These are phyloP conservation scores for Fragilariopsis cylindrus DNA, from an alignment of 108 stramenopile genomes.

Conservation along the genomic window DNA sequence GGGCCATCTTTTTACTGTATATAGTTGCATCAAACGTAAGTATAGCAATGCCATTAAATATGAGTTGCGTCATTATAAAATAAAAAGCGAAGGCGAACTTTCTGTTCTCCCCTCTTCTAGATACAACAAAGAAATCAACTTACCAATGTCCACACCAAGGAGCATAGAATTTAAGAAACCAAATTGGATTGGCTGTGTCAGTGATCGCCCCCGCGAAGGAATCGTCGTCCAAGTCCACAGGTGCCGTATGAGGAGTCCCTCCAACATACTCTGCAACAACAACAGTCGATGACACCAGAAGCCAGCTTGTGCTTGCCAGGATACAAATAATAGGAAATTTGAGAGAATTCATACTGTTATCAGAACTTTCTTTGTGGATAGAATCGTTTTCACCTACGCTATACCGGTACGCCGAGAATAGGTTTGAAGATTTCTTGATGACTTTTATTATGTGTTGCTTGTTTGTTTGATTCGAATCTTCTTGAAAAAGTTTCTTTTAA, in stretches of 20 bases:
- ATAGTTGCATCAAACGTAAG: slow-evolving; percentile 39
- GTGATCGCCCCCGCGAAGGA: slow-evolving; percentile 51
- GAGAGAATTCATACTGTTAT: no score
- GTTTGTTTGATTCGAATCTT: no score
- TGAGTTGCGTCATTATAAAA: neutral
- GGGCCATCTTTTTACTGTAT: slow-evolving; percentile 67
- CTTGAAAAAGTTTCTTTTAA: no score
- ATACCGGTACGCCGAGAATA: no score
- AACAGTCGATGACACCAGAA: neutral
- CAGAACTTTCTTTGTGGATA: no score
- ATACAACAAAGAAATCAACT: slow-evolving; percentile 4
- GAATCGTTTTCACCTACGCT: no score
- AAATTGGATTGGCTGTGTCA: slow-evolving; percentile 71
- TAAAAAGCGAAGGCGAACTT: neutral
- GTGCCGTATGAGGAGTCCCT: slow-evolving; percentile 49
- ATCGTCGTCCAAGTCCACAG: slow-evolving; percentile 44
- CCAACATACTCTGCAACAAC: slow-evolving; percentile 7
- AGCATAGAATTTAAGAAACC: slow-evolving; percentile 80
- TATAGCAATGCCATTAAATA: slow-evolving; percentile 3
- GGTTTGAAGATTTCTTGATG: no score
- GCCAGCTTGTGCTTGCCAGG: neutral
- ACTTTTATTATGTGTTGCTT: no score
- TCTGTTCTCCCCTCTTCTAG: neutral
- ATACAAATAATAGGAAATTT: neutral
- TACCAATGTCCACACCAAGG: slow-evolving; percentile 64